phyloP scores from a whole-genome alignment of 495 filamentous ascomycete species.

The Xylaria acuta region DNA sequence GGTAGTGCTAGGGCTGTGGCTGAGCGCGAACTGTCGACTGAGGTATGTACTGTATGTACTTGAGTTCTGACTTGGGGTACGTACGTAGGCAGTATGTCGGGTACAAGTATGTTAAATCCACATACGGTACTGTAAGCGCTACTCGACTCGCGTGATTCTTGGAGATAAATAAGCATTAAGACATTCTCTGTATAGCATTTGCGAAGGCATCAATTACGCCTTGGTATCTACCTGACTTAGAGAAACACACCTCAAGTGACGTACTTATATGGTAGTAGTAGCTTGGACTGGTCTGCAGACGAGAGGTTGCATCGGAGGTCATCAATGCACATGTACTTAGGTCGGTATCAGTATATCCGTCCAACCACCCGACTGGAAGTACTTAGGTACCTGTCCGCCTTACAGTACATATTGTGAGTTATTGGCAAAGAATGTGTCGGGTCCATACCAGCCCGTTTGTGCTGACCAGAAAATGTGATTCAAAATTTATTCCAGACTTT shows the following conservation, averaged over 20 bases:
- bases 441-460: not conserved
- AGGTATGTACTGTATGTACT: not conserved
- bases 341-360: conserved; percentile 14
- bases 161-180: not conserved
- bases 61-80: too few relatives aligned
- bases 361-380: not conserved
- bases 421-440: not conserved
- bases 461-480: not conserved
- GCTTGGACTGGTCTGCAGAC: not conserved
- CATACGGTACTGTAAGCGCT: too few relatives aligned
- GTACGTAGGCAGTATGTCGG: not conserved
- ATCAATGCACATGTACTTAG: not conserved
- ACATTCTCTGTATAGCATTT: not conserved
- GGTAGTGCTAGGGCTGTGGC: not conserved
- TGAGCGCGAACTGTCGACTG: not conserved
- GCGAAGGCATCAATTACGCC: not conserved
- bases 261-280: conserved; percentile 12
- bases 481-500: not conserved
- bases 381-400: too few relatives aligned
- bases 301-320: conserved; percentile 9
- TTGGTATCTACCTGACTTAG: not conserved
- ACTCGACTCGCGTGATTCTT: conserved; percentile 2
- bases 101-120: not conserved
- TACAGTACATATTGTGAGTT: not conserved
- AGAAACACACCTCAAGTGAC: conserved; percentile 12